Conservation (phyloP, 225 moss, liverwort and hornwort genomes). For the Anthoceros angustus region DNA sequence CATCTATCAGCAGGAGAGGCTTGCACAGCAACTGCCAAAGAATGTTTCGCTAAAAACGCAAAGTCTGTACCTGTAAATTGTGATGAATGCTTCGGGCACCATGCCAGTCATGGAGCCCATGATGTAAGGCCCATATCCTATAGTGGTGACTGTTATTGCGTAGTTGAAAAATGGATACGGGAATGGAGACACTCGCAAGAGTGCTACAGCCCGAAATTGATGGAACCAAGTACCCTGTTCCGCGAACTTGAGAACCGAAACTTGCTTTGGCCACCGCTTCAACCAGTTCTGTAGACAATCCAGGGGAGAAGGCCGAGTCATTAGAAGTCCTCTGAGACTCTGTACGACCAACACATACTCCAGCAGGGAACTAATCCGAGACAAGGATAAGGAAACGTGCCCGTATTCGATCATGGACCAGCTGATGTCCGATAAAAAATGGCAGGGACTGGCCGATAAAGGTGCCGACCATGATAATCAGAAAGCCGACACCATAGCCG, state of each 20-base stretch:
- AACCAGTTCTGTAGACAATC: constrained; percentile 33
- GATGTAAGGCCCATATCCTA: constrained; percentile 66
- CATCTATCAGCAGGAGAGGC: background rate
- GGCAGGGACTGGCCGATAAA: constrained; percentile 69
- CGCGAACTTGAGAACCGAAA: constrained; percentile 67
- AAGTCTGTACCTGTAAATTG: constrained; percentile 60
- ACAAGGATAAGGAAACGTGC: constrained; percentile 12
- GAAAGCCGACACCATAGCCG: constrained; percentile 83
- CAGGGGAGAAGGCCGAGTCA: background rate
- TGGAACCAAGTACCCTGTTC: constrained; percentile 67
- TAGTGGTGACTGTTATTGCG: constrained; percentile 74
- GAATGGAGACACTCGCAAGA: constrained; percentile 80
- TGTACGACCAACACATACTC: background rate
- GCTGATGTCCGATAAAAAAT: constrained; percentile 75
- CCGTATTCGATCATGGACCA: constrained; percentile 82
- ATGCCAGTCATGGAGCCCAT: constrained; percentile 72
- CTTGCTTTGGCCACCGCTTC: constrained; percentile 73
- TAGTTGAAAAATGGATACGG: constrained; percentile 89
- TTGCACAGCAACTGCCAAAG: background rate
- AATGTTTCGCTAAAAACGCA: background rate
- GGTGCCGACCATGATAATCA: constrained; percentile 83
- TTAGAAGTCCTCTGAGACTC: background rate
- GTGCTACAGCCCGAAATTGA: constrained; percentile 60
- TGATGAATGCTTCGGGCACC: constrained; percentile 88
- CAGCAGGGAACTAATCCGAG: background rate